Conservation (phyloP, 257 asterid species). For the Scutellaria minor region DNA sequence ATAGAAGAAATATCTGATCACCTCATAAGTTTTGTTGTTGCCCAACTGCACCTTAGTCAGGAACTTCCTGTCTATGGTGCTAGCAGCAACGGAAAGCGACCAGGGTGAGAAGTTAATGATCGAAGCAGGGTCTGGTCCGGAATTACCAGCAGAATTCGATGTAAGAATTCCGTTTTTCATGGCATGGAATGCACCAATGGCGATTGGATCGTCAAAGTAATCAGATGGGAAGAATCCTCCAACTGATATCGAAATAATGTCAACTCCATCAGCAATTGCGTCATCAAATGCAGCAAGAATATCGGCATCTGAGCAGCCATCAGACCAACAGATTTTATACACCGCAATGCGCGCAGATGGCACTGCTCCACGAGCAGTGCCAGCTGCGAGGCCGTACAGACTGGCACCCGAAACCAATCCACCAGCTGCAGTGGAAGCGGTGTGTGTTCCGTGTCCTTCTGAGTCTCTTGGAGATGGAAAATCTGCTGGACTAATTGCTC, state of each 20-base stretch:
- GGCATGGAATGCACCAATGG: slow-evolving; percentile 54
- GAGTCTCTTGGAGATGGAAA: slow-evolving; percentile 59
- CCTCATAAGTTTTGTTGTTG: slow-evolving; percentile 37
- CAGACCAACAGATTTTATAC: slow-evolving; percentile 64
- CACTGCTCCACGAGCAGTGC: slow-evolving; percentile 65
- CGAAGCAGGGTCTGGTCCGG: slow-evolving; percentile 37
- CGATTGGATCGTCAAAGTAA: slow-evolving; percentile 48
- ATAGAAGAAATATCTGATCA: neutral
- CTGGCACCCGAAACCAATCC: slow-evolving; percentile 43
- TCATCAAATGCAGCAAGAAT: slow-evolving; percentile 57
- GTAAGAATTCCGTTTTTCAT: slow-evolving; percentile 52
- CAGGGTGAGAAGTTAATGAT: slow-evolving; percentile 46
- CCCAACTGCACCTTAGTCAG: slow-evolving; percentile 38
- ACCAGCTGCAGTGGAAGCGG: slow-evolving; percentile 66
- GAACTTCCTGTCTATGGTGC: slow-evolving; percentile 49
- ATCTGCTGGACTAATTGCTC: slow-evolving; percentile 32
- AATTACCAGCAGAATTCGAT: slow-evolving; percentile 52
- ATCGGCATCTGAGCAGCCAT: slow-evolving; percentile 53
- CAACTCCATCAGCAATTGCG: slow-evolving; percentile 53
- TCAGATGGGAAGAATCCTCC: slow-evolving; percentile 41
- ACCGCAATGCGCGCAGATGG: slow-evolving; percentile 63
- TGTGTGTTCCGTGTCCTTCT: slow-evolving; percentile 67
- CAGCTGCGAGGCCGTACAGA: slow-evolving; percentile 47
- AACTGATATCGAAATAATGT: slow-evolving; percentile 43
- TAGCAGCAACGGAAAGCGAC: slow-evolving; percentile 54